phyloP scores from a whole-genome alignment of 192 early-diverging fungal species.

The Rhizophagus prolifer region DNA sequence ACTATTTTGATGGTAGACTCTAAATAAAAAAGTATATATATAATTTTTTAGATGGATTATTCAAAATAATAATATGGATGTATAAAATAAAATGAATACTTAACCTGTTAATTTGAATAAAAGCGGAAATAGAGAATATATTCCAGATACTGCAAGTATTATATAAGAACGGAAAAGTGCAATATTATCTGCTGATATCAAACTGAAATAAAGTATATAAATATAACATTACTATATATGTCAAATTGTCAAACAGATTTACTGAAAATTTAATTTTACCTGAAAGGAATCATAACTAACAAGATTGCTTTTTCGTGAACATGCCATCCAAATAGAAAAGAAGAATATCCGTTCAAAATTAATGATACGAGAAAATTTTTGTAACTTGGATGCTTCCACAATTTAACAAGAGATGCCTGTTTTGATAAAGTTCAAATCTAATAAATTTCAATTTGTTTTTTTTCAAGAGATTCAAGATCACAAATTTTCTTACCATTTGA shows the following conservation, averaged over 20 bases:
- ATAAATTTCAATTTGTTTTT: no score
- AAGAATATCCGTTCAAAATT: conserved; percentile 79
- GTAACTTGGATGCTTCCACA: conserved; percentile 58
- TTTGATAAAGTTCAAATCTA: no score
- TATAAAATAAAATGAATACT: conserved; percentile 12
- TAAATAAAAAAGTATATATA: background rate
- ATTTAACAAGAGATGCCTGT: conserved; percentile 50
- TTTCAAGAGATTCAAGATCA: background rate
- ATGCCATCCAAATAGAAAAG: conserved; percentile 97
- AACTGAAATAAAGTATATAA: conserved; percentile 35
- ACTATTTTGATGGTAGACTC: background rate
- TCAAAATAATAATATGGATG: background rate
- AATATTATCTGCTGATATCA: conserved; percentile 48
- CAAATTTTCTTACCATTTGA: conserved; percentile 55
- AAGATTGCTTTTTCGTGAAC: conserved; percentile 98
- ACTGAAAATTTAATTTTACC: conserved; percentile 36
- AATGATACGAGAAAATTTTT: conserved; percentile 68
- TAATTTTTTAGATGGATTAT: no score
- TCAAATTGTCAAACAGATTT: background rate
- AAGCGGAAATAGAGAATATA: conserved; percentile 68
- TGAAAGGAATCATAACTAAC: conserved; percentile 67
- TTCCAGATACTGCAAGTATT: conserved; percentile 61
- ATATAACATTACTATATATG: background rate
- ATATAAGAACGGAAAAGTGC: conserved; percentile 57
- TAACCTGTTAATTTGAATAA: conserved; percentile 65